Conservation (phyloP, 2,329 filamentous ascomycete genomes). For the Pyricularia sp. region DNA sequence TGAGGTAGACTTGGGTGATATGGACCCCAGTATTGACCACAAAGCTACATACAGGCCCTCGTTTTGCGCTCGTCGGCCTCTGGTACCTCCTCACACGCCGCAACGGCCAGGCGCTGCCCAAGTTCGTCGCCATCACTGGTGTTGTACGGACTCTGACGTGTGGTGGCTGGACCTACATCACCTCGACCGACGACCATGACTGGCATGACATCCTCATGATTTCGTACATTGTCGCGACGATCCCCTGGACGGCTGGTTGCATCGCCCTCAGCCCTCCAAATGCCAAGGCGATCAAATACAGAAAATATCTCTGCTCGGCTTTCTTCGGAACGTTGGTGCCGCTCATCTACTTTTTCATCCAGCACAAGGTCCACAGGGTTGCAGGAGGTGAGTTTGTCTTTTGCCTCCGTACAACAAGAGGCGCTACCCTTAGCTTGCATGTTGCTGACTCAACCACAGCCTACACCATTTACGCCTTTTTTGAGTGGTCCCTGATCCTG, state of each 20-base stretch:
- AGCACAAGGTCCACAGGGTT: slow-evolving; percentile 92
- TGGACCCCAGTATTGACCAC: not conserved
- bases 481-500: slow-evolving; percentile 90
- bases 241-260: slow-evolving; percentile 92
- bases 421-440: not conserved
- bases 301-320: slow-evolving; percentile 67
- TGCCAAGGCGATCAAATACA: slow-evolving; percentile 68
- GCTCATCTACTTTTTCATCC: slow-evolving; percentile 92
- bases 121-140: slow-evolving; percentile 67
- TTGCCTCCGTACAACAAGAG: not conserved
- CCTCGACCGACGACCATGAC: slow-evolving; percentile 93
- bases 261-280: slow-evolving; percentile 79
- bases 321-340: slow-evolving; percentile 90
- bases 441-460: slow-evolving; percentile 38
- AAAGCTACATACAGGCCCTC: slow-evolving; percentile 42
- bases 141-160: slow-evolving; percentile 84
- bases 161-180: slow-evolving; percentile 96
- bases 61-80: slow-evolving; percentile 78
- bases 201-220: slow-evolving; percentile 99
- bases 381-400: slow-evolving; percentile 59
- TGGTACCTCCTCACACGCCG: slow-evolving; percentile 83
- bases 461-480: slow-evolving; percentile 95
- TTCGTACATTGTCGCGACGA: slow-evolving; percentile 82
- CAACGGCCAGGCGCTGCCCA: slow-evolving; percentile 62
- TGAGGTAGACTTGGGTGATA: not conserved